phyloP scores from a whole-genome alignment of 148 eudicot species.

The Rhododendron henanense region DNA sequence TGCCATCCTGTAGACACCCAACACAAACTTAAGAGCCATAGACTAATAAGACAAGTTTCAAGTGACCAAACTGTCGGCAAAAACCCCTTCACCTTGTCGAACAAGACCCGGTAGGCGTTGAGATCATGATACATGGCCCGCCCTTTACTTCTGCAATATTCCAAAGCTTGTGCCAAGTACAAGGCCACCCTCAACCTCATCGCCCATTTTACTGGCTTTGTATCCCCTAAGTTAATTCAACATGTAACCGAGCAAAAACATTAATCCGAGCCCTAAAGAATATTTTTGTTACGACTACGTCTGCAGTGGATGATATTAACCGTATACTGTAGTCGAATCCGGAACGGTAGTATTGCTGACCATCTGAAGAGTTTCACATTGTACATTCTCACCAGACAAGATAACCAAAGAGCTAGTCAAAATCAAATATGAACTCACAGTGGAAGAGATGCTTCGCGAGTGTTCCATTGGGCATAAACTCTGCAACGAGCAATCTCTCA shows the following conservation, averaged over 20 bases:
- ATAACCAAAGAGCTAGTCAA: neutral
- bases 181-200: slow-evolving; percentile 71
- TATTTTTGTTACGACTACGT: neutral
- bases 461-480: slow-evolving; percentile 69
- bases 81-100: slow-evolving; percentile 43
- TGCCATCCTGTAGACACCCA: slow-evolving; percentile 37
- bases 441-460: slow-evolving; percentile 69
- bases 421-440: slow-evolving; percentile 32
- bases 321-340: neutral
- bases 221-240: slow-evolving; percentile 46
- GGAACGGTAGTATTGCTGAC: neutral
- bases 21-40: neutral
- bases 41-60: neutral
- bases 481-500: slow-evolving; percentile 62
- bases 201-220: slow-evolving; percentile 66
- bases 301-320: neutral
- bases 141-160: slow-evolving; percentile 56
- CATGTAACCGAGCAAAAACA: neutral
- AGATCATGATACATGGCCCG: slow-evolving; percentile 59
- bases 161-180: slow-evolving; percentile 61
- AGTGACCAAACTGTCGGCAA: neutral
- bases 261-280: neutral
- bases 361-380: neutral
- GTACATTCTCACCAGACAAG: neutral
- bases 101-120: slow-evolving; percentile 62